Evolutionary conservation across 805 yeast species (phyloP), one percentile per base, ranked within the genome.

Genomic region (Starmerella asiatica): DNA sequence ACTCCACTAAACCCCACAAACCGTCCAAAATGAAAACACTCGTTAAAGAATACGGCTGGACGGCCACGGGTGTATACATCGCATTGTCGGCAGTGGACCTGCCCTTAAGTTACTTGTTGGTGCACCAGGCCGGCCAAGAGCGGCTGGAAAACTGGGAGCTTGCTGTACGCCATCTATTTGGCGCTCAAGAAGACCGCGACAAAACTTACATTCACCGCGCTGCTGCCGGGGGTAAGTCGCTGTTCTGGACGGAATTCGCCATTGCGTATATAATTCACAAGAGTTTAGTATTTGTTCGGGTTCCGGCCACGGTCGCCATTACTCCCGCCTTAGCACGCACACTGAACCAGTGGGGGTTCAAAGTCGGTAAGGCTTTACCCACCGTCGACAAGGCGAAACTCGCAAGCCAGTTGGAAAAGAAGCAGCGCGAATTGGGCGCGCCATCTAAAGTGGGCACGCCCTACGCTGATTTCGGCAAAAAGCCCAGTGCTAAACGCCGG

Each of bases 211-310:
- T 49, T 7, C 49, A 50, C 29, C 41, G 40, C 33, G 52, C 51
- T 5, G 41, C 50, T 29, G 29, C 49, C 17, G 46, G 48, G n/a
- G 51, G 45, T 42, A 51, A 57, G 62, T 45, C 56, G 6, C 66
- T 76, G 40, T 56, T 84, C 55, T 56, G 82, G 68, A 79, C 96
- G 0, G 96, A 88, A 59, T 74, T 84, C 50, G 76, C 81, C 11
- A 70, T 91, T 38, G 97, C 97, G 0, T 91, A 91, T 57, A 94
- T 94, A 2, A 64, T 91, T 34, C 97, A 91, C 64, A 91, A 91
- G 62, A 67, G 91, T 46, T 71, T 88, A 19, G 73, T 88, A 44
- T 32, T 32, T 21, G 70, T 91, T 31, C 70, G 98, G 46, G 63
- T 91, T 4, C 98, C 98, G 12, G 58, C 84, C 23, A 79, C 96